phyloP scores from a whole-genome alignment of 2,329 filamentous ascomycete species.

The Cytospora mali region DNA sequence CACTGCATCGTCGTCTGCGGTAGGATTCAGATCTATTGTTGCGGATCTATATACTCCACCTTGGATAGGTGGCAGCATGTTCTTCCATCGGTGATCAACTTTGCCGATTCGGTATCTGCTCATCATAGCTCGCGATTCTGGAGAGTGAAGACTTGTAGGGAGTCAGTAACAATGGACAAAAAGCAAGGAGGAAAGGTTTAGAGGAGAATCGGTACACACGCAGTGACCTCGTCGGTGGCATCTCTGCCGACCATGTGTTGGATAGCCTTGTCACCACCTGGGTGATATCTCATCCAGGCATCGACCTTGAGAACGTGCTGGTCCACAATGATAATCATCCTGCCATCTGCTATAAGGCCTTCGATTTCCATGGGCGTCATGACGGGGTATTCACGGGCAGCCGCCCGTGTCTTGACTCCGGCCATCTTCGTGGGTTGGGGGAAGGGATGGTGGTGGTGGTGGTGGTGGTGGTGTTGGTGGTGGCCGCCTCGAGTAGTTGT shows the following conservation, averaged over 20 bases:
- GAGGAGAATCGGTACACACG: conserved; percentile 59
- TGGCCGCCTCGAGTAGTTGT: too few relatives aligned
- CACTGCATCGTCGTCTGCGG: conserved; percentile 33
- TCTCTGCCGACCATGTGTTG: conserved; percentile 91
- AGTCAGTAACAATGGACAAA: conserved; percentile 11
- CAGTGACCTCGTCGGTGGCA: conserved; percentile 91
- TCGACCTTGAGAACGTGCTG: conserved; percentile 84
- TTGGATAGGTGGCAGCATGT: conserved; percentile 90
- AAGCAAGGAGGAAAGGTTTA: not conserved
- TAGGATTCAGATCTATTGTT: conserved; percentile 41
- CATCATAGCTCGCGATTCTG: conserved; percentile 76
- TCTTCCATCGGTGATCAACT: conserved; percentile 80
- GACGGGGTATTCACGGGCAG: conserved; percentile 38
- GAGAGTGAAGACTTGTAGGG: conserved; percentile 72
- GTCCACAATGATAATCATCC: conserved; percentile 78
- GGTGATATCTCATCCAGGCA: conserved; percentile 85
- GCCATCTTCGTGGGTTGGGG: conserved; percentile 13
- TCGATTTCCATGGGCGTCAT: conserved; percentile 66
- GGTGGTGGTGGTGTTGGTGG: too few relatives aligned
- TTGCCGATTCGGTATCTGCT: conserved; percentile 79
- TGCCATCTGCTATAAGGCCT: conserved; percentile 79
- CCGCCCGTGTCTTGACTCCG: conserved; percentile 20
- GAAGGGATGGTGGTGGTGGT: too few relatives aligned
- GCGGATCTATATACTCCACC: conserved; percentile 72
- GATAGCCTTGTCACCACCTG: conserved; percentile 89